These are phyloP conservation scores for Silene noctiflora DNA, from an alignment of 179 eudicot genomes.

Conservation along the genomic window DNA sequence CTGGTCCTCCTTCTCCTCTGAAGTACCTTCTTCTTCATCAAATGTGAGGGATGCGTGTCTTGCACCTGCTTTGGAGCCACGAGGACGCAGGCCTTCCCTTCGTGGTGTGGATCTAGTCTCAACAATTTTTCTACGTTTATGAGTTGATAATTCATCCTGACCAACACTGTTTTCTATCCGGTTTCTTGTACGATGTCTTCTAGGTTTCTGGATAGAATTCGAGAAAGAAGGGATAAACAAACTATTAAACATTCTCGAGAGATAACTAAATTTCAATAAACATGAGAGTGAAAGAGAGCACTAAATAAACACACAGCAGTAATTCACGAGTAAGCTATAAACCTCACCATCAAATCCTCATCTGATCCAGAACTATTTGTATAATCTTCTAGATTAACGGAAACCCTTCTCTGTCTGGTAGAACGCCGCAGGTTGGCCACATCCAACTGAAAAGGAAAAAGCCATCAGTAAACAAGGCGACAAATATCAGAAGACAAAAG, in stretches of 20 bases:
- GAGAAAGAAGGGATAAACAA: constrained; percentile 15
- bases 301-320: constrained; percentile 13
- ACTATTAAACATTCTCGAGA: constrained; percentile 18
- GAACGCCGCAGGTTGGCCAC: constrained; percentile 86
- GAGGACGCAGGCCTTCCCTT: constrained; percentile 91
- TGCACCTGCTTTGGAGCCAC: constrained; percentile 50
- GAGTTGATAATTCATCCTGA: constrained; percentile 47
- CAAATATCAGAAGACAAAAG: constrained; percentile 14
- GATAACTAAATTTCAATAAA: constrained; percentile 15
- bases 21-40: constrained; percentile 73
- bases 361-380: constrained; percentile 94
- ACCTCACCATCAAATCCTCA: constrained; percentile 85
- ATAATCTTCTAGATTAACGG: constrained; percentile 69
- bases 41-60: constrained; percentile 39
- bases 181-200: constrained; percentile 55
- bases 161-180: constrained; percentile 47
- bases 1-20: constrained; percentile 63
- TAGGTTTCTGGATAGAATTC: constrained; percentile 51
- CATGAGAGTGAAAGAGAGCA: constrained; percentile 19
- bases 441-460: constrained; percentile 56
- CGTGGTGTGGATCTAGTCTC: constrained; percentile 52
- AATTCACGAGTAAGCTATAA: constrained; percentile 14
- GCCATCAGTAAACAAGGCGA: constrained; percentile 15
- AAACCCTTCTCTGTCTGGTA: constrained; percentile 80
- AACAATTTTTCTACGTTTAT: constrained; percentile 46